Evolutionary conservation across 352 stramenopile genomes (phyloP).

Genomic region (Globisporangium cystogenes): DNA sequence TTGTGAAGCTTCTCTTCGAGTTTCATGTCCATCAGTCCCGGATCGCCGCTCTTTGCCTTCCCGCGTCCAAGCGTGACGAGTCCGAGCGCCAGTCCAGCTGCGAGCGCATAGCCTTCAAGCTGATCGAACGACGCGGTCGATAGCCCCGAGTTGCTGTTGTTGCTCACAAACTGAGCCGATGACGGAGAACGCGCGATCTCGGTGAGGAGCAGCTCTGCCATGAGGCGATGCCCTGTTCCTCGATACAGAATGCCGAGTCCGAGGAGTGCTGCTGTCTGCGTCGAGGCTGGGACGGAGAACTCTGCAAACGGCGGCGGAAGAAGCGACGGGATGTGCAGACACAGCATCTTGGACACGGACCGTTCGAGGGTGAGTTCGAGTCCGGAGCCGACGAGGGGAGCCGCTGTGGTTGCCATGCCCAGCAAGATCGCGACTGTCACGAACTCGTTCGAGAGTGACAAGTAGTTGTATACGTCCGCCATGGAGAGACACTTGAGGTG

Average conservation of each 20-base stretch:
- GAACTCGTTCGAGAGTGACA: constrained; percentile 95
- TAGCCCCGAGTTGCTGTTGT: constrained; percentile 29
- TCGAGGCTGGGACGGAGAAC: constrained; percentile 94
- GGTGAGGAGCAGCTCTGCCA: constrained; percentile 96
- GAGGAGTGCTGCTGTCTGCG: constrained; percentile 94
- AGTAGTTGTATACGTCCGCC: constrained; percentile 98
- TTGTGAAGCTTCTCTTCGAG: constrained; percentile 96
- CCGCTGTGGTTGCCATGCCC: constrained; percentile 94
- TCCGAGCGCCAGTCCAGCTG: constrained; percentile 91
- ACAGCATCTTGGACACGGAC: constrained; percentile 97
- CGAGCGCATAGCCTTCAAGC: constrained; percentile 92
- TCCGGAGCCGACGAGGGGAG: constrained; percentile 38
- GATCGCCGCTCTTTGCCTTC: constrained; percentile 53
- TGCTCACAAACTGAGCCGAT: constrained; percentile 58
- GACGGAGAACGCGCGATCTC: constrained; percentile 92
- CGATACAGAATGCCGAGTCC: constrained; percentile 96
- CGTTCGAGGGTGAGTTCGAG: constrained; percentile 72
- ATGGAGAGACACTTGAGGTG: constrained; percentile 95
- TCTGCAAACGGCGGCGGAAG: constrained; percentile 92
- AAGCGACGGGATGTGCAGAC: constrained; percentile 96
- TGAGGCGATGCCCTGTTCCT: constrained; percentile 93
- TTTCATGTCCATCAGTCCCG: constrained; percentile 93
- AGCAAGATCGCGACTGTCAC: constrained; percentile 96
- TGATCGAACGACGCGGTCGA: constrained; percentile 76
- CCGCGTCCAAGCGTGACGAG: constrained; percentile 93